A percentile compares a stretch with the other conserved stretches of the same genome.
These are phyloP conservation scores for Hericium coralloides DNA, from an alignment of 768 basidiomycete genomes.

Conservation along the genomic window DNA sequence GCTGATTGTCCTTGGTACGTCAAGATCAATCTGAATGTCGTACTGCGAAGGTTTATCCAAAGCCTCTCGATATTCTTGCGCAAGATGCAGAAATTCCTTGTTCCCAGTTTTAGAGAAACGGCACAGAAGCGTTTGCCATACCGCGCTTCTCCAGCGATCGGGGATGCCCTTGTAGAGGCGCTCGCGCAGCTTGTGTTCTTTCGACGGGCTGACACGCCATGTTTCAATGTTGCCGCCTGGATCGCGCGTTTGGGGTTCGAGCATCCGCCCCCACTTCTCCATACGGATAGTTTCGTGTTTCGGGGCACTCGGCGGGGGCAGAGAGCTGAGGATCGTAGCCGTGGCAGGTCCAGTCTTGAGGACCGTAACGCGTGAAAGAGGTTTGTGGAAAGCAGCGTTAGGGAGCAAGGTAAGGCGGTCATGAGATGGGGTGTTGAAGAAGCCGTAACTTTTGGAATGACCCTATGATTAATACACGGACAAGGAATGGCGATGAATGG, in stretches of 20 bases:
- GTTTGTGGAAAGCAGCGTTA: constrained; percentile 51
- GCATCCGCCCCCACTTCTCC: constrained; percentile 92
- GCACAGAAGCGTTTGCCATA: constrained; percentile 79
- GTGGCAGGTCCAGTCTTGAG: constrained; percentile 33
- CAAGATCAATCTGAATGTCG: constrained; percentile 96
- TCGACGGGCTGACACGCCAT: constrained; percentile 62
- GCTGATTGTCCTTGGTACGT: constrained; percentile 92
- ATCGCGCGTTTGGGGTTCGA: constrained; percentile 58
- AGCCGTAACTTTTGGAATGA: constrained; percentile 66
- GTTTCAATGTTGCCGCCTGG: constrained; percentile 64
- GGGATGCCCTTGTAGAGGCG: constrained; percentile 94
- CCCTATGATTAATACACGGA: not conserved
- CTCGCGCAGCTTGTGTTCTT: constrained; percentile 59
- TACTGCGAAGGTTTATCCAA: constrained; percentile 78
- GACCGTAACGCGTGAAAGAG: constrained; percentile 33
- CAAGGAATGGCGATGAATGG: not conserved
- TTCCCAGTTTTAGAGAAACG: constrained; percentile 38
- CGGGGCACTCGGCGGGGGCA: constrained; percentile 34
- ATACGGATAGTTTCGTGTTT: constrained; percentile 69
- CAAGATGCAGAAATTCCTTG: constrained; percentile 35
- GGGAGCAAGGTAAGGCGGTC: constrained; percentile 76
- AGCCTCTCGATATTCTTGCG: constrained; percentile 45
- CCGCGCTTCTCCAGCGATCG: constrained; percentile 89
- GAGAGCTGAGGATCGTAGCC: constrained; percentile 36
- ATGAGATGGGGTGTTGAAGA: constrained; percentile 72